A percentile compares a stretch with the other conserved stretches of the same genome.
Evolutionary conservation across 23 red algal genomes (phyloP).

Genomic region (Gracilaria domingensis): DNA sequence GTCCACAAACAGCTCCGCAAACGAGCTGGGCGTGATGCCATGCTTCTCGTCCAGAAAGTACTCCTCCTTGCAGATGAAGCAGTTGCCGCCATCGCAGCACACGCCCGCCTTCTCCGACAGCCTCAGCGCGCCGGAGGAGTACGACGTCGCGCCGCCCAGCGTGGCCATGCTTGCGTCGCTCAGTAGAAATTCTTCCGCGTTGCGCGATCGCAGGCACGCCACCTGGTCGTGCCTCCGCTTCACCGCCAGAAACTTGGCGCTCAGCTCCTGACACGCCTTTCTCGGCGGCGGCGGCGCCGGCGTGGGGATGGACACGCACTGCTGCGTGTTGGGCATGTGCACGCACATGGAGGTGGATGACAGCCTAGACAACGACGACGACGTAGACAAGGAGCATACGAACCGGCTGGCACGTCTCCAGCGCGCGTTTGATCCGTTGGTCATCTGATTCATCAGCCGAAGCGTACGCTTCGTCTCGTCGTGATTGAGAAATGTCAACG

Average conservation of each 20-base stretch:
- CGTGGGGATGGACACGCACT: constrained; percentile 15
- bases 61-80: constrained; percentile 16
- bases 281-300: not conserved
- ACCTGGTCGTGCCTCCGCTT: constrained; percentile 36
- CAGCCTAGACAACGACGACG: not conserved
- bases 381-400: not conserved
- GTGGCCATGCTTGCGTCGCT: constrained; percentile 21
- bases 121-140: not conserved
- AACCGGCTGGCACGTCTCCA: not conserved
- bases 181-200: not conserved
- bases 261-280: constrained; percentile 10
- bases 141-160: not conserved
- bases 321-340: constrained; percentile 9
- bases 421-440: not conserved
- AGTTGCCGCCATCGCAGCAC: constrained; percentile 2
- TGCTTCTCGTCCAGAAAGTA: constrained; percentile 9
- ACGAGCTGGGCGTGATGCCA: constrained; percentile 33
- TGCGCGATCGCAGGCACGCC: constrained; percentile 18
- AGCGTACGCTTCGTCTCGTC: constrained; percentile 18
- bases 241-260: constrained; percentile 27
- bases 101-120: not conserved
- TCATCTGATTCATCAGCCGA: constrained; percentile 11
- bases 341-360: constrained; percentile 27
- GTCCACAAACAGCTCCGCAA: constrained; percentile 24
- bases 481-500: constrained; percentile 8